Base-by-base conservation (phyloP, 257 asterid species). In the Gentiana macrophylla region DNA sequence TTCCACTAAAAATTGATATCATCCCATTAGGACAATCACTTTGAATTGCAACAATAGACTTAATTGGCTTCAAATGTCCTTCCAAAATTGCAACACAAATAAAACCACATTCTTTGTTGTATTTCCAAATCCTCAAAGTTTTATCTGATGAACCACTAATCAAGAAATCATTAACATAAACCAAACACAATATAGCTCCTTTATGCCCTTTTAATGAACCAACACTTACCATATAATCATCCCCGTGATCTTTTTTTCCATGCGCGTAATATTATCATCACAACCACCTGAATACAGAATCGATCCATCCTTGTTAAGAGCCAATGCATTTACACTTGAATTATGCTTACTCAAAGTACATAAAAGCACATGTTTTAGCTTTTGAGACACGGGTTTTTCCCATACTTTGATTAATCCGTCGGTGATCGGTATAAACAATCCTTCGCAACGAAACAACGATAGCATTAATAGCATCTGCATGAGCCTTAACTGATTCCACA, bases 131-230 rank as follows among this genome's bases (percentile, higher is more conserved):
- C 9, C 86, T 66, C 45, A 79, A 67, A 0, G 73, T 82, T 36
- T 38, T 52, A 58, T 82, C 91, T 0, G 79, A 74, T 53, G 91
- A 82, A 4, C 86, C 84, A 71, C 91, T 82, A 8, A 82, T 66
- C 44, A 82, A 15, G 34, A 73, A 37, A 12, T 54, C 77, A 24
- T 72, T 71, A 37, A 77, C 76, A 55, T 41, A 15, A 55, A 32
- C 55, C 36, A 82, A 66, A 47, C 84, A 58, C 68, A 82, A 50
- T 15, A 82, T 45, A 0, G 82, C 79, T 8, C 84, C 82, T 67
- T 24, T 67, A 15, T 82, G 91, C 53, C 91, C 84, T 38, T 49
- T 61, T 67, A 82, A 62, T 6, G 66, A 62, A 36, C 67, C 38
- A 45, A 3, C 38, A 36, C 74, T 61, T 6, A 57, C 6, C 59